Conservation (phyloP, 2,329 filamentous ascomycete genomes). For the Cordyceps militaris region DNA sequence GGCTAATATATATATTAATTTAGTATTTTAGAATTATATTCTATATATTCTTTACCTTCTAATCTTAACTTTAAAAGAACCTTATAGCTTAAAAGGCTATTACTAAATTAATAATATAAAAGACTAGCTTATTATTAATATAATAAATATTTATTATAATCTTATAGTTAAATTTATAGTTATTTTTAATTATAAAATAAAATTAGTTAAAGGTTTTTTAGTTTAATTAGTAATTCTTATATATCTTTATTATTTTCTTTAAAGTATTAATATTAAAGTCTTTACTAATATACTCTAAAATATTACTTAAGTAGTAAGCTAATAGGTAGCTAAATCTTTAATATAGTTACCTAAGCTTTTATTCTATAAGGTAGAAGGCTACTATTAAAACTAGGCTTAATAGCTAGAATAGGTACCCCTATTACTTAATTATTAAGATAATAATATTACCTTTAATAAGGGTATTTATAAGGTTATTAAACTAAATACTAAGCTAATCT, state of each 20-base stretch:
- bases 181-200: not conserved
- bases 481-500: not conserved
- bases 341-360: not conserved
- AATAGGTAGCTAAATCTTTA: not conserved
- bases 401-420: not conserved
- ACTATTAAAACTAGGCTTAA: not conserved
- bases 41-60: not conserved
- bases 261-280: not conserved
- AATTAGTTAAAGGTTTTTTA: not conserved
- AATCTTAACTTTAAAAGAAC: not conserved
- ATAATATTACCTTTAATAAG: not conserved
- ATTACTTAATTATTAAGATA: not conserved
- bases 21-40: not conserved
- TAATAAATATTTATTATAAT: not conserved
- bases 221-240: not conserved
- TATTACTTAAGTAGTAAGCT: not conserved
- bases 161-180: not conserved
- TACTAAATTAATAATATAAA: not conserved
- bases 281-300: not conserved
- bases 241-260: not conserved
- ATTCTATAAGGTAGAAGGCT: not conserved
- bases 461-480: not conserved
- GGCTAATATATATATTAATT: not conserved
- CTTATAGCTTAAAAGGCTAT: not conserved
- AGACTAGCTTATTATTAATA: not conserved